phyloP scores from a whole-genome alignment of 164 flowering plant genomes.

The Vitis rotundifolia region DNA sequence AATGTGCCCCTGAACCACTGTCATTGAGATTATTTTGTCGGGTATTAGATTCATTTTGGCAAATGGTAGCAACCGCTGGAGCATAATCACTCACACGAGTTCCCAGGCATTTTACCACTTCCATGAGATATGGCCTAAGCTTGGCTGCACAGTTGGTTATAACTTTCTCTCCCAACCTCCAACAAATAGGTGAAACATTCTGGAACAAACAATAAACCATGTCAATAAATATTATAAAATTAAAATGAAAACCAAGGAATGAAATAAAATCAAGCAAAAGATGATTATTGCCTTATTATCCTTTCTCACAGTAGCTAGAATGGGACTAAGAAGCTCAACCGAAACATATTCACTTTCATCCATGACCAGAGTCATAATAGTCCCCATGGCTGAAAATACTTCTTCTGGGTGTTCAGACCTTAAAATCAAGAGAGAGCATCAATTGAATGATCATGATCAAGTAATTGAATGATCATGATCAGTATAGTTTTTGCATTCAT shows the following conservation, averaged over 20 bases:
- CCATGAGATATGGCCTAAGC: conserved; percentile 24
- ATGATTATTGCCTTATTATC: conserved; percentile 35
- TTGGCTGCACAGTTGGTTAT: conserved; percentile 27
- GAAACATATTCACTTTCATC: conserved; percentile 87
- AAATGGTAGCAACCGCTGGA: conserved; percentile 24
- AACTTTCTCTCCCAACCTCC: conserved; percentile 40
- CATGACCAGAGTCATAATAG: conserved; percentile 67
- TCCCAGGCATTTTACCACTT: conserved; percentile 20
- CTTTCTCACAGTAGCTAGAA: conserved; percentile 44
- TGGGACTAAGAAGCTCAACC: conserved; percentile 46
- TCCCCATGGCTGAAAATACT: conserved; percentile 68
- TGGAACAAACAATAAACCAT: conserved; percentile 12
- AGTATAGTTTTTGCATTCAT: too few relatives aligned
- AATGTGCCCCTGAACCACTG: conserved; percentile 3
- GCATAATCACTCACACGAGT: conserved; percentile 26
- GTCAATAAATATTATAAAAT: background rate
- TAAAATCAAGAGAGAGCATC: conserved; percentile 2
- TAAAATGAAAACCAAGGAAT: background rate
- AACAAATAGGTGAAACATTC: conserved; percentile 29
- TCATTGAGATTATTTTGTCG: background rate
- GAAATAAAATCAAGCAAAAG: background rate
- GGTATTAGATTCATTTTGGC: conserved; percentile 6
- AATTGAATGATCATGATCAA: background rate
- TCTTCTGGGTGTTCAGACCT: conserved; percentile 58
- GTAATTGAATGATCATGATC: background rate